A percentile compares a stretch with the other conserved stretches of the same genome.
Evolutionary conservation across 495 filamentous ascomycete species (phyloP).

Genomic region (Cryomyces antarcticus): DNA sequence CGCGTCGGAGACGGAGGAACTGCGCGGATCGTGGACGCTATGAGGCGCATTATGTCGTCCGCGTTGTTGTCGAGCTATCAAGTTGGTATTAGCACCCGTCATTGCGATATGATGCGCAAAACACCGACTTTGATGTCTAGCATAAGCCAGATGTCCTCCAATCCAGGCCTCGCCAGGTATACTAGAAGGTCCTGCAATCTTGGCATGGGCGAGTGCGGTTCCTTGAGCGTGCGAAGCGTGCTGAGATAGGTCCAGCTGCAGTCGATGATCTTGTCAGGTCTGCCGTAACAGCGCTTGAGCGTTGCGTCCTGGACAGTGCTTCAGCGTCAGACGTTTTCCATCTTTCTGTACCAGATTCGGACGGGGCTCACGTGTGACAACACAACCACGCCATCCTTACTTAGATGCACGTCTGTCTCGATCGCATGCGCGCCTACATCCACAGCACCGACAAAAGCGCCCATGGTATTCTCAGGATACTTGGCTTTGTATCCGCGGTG

Average conservation of each 20-base stretch:
- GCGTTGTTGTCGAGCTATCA: slow-evolving; percentile 45
- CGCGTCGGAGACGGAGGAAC: slow-evolving; percentile 22
- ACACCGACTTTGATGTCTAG: slow-evolving; percentile 68
- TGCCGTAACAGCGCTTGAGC: slow-evolving; percentile 62
- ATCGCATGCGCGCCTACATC: slow-evolving; percentile 57
- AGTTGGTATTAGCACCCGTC: neutral
- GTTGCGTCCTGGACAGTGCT: slow-evolving; percentile 37
- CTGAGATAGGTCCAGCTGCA: slow-evolving; percentile 55
- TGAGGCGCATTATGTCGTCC: slow-evolving; percentile 41
- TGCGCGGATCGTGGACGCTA: slow-evolving; percentile 36
- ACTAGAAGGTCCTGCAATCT: slow-evolving; percentile 54
- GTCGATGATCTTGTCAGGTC: slow-evolving; percentile 46
- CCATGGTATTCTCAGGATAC: slow-evolving; percentile 74
- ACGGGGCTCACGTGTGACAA: slow-evolving; percentile 49
- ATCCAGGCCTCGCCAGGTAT: slow-evolving; percentile 38
- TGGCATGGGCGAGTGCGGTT: slow-evolving; percentile 52
- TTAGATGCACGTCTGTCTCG: slow-evolving; percentile 74
- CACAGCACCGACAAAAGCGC: slow-evolving; percentile 52
- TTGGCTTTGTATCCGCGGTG: slow-evolving; percentile 68
- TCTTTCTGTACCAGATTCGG: neutral
- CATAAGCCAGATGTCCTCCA: slow-evolving; percentile 55
- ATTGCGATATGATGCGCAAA: neutral
- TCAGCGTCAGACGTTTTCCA: slow-evolving; percentile 1
- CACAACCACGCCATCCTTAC: slow-evolving; percentile 67
- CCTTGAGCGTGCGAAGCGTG: slow-evolving; percentile 41